These are phyloP conservation scores for Diplodia corticola DNA, from an alignment of 2,329 filamentous ascomycete species.

Conservation along the genomic window DNA sequence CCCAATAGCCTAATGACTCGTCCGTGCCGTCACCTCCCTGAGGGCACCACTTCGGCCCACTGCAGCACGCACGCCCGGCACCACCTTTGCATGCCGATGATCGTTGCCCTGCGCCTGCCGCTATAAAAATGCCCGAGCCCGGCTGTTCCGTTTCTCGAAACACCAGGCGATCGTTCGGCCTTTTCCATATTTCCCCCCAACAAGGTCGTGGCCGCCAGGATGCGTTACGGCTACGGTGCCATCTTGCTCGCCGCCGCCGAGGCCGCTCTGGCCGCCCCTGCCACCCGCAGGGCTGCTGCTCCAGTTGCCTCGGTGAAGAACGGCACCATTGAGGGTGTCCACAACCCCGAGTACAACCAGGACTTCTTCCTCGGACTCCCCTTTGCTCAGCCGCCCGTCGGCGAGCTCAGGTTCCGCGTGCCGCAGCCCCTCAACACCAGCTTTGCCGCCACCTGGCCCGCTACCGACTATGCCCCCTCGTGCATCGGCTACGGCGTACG, in stretches of 20 bases:
- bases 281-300: neutral
- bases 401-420: conserved; percentile 54
- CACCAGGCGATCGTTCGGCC: neutral
- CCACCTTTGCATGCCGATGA: neutral
- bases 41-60: conserved; percentile 1
- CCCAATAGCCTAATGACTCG: conserved; percentile 14
- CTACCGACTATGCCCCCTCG: conserved; percentile 44
- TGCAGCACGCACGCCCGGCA: neutral
- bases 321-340: conserved; percentile 44
- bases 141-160: neutral
- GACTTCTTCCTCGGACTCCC: conserved; percentile 55
- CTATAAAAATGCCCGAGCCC: conserved; percentile 1
- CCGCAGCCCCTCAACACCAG: conserved; percentile 52
- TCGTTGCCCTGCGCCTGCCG: neutral
- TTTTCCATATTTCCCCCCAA: neutral
- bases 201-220: neutral
- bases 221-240: conserved; percentile 12
- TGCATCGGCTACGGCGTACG: conserved; percentile 44
- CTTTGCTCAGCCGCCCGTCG: conserved; percentile 57
- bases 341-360: conserved; percentile 45
- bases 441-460: conserved; percentile 42
- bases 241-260: conserved; percentile 13
- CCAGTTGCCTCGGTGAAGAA: conserved; percentile 45
- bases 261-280: conserved; percentile 8
- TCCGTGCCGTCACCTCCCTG: neutral